Conservation (phyloP, 495 filamentous ascomycete genomes). For the Penicillium malachiteum region DNA sequence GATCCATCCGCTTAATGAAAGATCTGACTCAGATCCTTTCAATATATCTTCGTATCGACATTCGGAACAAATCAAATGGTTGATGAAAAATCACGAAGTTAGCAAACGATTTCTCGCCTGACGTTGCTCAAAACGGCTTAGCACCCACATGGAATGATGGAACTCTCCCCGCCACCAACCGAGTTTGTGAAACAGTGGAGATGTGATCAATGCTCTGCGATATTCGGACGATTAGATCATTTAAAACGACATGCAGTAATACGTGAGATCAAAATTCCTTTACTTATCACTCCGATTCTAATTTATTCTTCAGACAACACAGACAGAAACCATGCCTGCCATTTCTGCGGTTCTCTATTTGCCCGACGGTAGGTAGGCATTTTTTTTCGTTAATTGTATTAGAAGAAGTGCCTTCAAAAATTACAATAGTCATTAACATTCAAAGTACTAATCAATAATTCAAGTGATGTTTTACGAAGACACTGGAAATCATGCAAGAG, state of each 20-base stretch:
- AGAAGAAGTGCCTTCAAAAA: neutral
- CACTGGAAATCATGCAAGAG: conserved; percentile 38
- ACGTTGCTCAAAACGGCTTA: conserved; percentile 14
- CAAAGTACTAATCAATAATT: neutral
- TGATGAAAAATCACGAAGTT: neutral
- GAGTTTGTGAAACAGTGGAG: conserved; percentile 18
- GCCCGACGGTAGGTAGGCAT: conserved; percentile 39
- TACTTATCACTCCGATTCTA: neutral
- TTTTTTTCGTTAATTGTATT: no score
- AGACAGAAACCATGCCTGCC: conserved; percentile 21
- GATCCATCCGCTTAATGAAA: conserved; percentile 13
- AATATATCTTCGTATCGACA: neutral
- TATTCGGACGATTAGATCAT: conserved; percentile 34
- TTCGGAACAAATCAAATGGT: conserved; percentile 10
- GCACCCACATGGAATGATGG: conserved; percentile 9
- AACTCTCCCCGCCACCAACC: conserved; percentile 7
- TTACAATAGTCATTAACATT: neutral
- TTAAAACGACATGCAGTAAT: conserved; percentile 30
- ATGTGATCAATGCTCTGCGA: conserved; percentile 30
- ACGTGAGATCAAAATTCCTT: conserved; percentile 20
- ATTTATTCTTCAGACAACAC: conserved; percentile 19
- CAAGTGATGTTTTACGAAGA: conserved; percentile 32
- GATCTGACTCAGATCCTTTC: neutral
- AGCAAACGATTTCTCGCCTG: neutral
- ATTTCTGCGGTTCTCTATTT: conserved; percentile 32